Conservation (phyloP, 2,329 filamentous ascomycete species). For the Beauveria sp. region DNA sequence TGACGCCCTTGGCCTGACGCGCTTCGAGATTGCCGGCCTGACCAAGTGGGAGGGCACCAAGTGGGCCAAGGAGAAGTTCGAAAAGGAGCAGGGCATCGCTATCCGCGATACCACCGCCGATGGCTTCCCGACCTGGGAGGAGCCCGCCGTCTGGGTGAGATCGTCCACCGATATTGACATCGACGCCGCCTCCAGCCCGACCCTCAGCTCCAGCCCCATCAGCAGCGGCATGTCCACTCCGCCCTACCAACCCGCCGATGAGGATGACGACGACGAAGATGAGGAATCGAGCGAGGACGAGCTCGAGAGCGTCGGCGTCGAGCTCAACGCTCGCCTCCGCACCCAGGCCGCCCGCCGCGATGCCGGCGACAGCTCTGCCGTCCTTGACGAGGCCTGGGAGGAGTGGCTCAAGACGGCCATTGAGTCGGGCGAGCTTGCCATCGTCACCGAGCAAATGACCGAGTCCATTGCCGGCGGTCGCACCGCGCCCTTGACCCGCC, state of each 20-base stretch:
- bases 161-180: background rate
- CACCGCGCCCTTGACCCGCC: conserved; percentile 19
- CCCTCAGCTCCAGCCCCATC: background rate
- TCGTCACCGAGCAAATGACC: conserved; percentile 36
- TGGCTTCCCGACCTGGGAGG: conserved; percentile 56
- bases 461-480: conserved; percentile 18
- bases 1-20: conserved; percentile 59
- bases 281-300: conserved; percentile 23
- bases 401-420: conserved; percentile 66
- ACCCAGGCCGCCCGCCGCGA: conserved; percentile 56
- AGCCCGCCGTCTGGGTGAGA: conserved; percentile 30
- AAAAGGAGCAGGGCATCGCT: conserved; percentile 62
- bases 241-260: conserved; percentile 9
- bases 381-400: conserved; percentile 66
- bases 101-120: conserved; percentile 67
- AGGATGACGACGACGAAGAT: conserved; percentile 25
- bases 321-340: conserved; percentile 56
- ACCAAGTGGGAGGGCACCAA: conserved; percentile 79
- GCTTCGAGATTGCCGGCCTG: conserved; percentile 60
- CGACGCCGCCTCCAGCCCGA: background rate
- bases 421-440: conserved; percentile 50
- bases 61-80: conserved; percentile 75
- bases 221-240: conserved; percentile 7
- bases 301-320: conserved; percentile 49
- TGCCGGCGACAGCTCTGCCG: conserved; percentile 48